phyloP scores from a whole-genome alignment of 2,329 filamentous ascomycete species.

The Colletotrichum lindemuthianum region DNA sequence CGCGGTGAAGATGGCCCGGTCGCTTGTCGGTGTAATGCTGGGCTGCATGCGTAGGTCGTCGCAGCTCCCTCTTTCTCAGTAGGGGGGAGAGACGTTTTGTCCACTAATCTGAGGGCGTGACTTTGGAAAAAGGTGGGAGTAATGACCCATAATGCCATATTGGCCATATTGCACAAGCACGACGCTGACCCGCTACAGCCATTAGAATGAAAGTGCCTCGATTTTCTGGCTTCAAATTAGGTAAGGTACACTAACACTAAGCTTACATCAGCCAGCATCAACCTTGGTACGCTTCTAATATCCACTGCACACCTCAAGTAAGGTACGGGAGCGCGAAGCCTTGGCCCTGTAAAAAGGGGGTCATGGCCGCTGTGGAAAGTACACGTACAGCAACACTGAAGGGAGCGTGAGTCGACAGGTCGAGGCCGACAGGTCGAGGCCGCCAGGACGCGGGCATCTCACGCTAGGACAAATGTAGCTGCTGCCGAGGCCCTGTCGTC shows the following conservation, averaged over 20 bases:
- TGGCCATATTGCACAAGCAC: slow-evolving; percentile 9
- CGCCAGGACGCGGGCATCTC: not conserved
- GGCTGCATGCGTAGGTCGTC: not conserved
- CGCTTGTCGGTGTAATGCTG: slow-evolving; percentile 17
- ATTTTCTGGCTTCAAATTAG: slow-evolving; percentile 30
- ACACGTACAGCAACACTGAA: no score
- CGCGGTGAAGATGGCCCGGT: slow-evolving; percentile 18
- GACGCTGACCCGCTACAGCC: no score
- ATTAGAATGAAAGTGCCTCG: slow-evolving; percentile 23
- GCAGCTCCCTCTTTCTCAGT: slow-evolving; percentile 29
- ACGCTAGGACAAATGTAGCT: slow-evolving; percentile 27
- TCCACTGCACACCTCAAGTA: no score
- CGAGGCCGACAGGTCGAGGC: slow-evolving; percentile 3
- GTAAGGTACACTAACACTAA: slow-evolving; percentile 15
- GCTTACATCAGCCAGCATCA: slow-evolving; percentile 32
- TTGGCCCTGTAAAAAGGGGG: not conserved
- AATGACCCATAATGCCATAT: slow-evolving; percentile 33
- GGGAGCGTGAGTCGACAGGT: slow-evolving; percentile 7
- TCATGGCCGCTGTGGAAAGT: not conserved
- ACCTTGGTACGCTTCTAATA: slow-evolving; percentile 4
- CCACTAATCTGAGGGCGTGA: slow-evolving; percentile 35
- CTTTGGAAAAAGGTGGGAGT: slow-evolving; percentile 33
- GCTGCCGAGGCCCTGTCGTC: slow-evolving; percentile 16
- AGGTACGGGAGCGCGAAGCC: not conserved
- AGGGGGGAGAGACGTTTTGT: slow-evolving; percentile 29